These are phyloP conservation scores for Globisporangium middletonii DNA, from an alignment of 352 stramenopile species.

Conservation along the genomic window DNA sequence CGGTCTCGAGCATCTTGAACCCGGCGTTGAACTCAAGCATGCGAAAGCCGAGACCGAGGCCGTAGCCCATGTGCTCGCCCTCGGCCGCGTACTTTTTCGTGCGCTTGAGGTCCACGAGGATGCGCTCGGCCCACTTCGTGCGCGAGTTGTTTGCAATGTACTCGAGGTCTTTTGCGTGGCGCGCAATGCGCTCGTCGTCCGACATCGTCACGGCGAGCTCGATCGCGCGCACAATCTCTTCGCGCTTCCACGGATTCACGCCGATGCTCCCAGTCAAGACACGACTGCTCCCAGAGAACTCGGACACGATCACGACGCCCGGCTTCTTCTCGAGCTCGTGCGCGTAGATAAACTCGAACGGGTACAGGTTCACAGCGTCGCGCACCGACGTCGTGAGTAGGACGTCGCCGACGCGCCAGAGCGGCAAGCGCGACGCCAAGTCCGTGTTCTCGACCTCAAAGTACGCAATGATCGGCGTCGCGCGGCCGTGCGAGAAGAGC, in stretches of 20 bases:
- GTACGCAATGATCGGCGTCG: constrained; percentile 60
- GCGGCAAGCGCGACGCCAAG: constrained; percentile 57
- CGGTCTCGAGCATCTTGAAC: constrained; percentile 93
- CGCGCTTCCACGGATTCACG: constrained; percentile 97
- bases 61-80: constrained; percentile 92
- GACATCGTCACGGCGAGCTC: constrained; percentile 64
- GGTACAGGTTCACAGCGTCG: constrained; percentile 80
- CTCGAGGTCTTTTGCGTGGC: constrained; percentile 78
- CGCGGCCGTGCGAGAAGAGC: constrained; percentile 30
- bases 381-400: constrained; percentile 73
- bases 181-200: constrained; percentile 54
- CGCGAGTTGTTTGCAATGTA: constrained; percentile 96
- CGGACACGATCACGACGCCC: constrained; percentile 94
- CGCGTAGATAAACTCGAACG: constrained; percentile 85
- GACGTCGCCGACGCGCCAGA: constrained; percentile 72
- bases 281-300: constrained; percentile 96
- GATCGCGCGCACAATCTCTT: constrained; percentile 80
- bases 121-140: constrained; percentile 95
- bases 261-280: constrained; percentile 95
- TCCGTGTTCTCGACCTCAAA: constrained; percentile 78
- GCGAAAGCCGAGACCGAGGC: constrained; percentile 94
- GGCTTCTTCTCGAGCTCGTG: constrained; percentile 66
- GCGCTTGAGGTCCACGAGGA: constrained; percentile 97
- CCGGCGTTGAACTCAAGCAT: constrained; percentile 95
- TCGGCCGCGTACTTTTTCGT: constrained; percentile 82